Base-by-base conservation (phyloP, 2,329 filamentous ascomycete species). In the Diplodia sapinea region DNA sequence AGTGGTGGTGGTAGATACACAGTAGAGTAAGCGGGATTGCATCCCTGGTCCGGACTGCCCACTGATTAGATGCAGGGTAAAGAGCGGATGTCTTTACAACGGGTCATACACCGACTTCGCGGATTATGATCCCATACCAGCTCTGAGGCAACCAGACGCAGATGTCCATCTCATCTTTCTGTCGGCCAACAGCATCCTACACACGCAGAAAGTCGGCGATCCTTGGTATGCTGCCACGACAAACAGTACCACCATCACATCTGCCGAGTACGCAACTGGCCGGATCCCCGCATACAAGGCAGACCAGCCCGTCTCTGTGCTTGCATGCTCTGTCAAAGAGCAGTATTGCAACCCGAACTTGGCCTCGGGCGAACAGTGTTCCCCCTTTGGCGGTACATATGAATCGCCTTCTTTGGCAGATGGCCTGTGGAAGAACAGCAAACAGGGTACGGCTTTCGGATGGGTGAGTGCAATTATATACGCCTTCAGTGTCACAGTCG, bases 101-200 rank as follows among this genome's bases (percentile, higher is more conserved):
- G 40, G 40, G 17, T 47, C 40, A 17, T 43, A 43, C 40, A 17
- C 13, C 2, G 40, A 6, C 5, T 15, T 43, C 4, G 15, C 40
- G 15, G 40, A 4, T 1, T 43, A 17, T 7, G 40, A 43, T 6
- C 74, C 78, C 1, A 74, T 76, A 38, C 69, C 72, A 20, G 71
- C 69, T 40, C 73, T 80, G 40, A 70, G 70, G 2, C 69, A 70
- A 70, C 65, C 2, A 72, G 78, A 54, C 72, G 40, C 74, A 11
- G 78, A 79, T 56, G 56, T 75, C 6, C 70, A 71, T 15, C 49
- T 79, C 3, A 70, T 77, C 52, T 77, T 76, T 67, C 70, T 79
- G 2, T 70, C 71, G 13, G 64, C 71, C 1, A 75, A 75, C 38
- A 61, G 51, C 26, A 70, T 80, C 29, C 50, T 40, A 7, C 79